Base-by-base conservation (phyloP, 192 early-diverging fungal genomes). In the Linnemannia elongata region DNA sequence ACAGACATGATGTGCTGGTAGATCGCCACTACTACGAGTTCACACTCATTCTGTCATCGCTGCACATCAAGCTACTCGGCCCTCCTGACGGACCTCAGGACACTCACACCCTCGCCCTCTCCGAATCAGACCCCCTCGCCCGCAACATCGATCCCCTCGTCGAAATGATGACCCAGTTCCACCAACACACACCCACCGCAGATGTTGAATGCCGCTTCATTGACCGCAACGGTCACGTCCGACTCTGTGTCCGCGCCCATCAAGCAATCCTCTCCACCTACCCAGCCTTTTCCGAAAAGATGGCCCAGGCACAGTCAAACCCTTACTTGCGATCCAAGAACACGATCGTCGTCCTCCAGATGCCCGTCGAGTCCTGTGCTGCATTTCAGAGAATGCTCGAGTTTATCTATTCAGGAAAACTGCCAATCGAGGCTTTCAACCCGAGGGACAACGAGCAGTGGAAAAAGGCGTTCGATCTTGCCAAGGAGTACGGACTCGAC, bases 91-190 rank as follows among this genome's bases (percentile, higher is more conserved):
- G 47, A 27, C 18, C 45, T 0, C 27, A 79, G 7, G 75, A 68
- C 77, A 84, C 82, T 5, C 82, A 84, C 41, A 69, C 60, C 4
- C 72, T 84, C 45, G 70, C 76, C 30, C 30, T 45, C 47, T 84
- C 82, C 6, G 77, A 79, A 20, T 71, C 27, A 20, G 82, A 84
- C 44, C 82, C 82, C n/a, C 44, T 70, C 22, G 79, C 69, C 9
- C 79, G 79, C 20, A 81, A 73, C 22, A 33, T 87, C 41, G 84
- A 87, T n/a, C 80, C 85, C 12, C 45, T 87, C 17, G 79, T 87
- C 20, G 85, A 87, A 68, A 69, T 87, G 79, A 78, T 87, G 79
- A 78, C 76, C 9, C 79, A 73, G 24, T 87, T 87, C 39, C 69
- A 81, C 4, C 69, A 35, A 27, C 75, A 87, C 30, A 13, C 24